Base-by-base conservation (phyloP, 495 filamentous ascomycete genomes). In the Penicillium mononematosum region DNA sequence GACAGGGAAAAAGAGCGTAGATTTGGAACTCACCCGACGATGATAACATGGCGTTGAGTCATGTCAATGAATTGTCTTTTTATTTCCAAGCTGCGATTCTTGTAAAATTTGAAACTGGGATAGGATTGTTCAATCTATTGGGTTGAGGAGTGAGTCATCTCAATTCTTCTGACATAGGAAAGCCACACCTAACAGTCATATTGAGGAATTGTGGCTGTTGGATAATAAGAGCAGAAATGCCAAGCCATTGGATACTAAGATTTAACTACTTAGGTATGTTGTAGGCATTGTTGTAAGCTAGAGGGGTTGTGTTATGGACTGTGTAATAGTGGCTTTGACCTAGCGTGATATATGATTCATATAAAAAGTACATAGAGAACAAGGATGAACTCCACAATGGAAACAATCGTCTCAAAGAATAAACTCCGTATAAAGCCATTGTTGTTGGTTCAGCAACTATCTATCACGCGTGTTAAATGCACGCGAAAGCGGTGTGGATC, bases 401-500 rank as follows among this genome's bases (percentile, higher is more conserved):
- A 6, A 25, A 25, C 24, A 5, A 0, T 25, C 24, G 24, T 25
- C 24, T 25, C 24, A 25, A 25, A 25, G 24, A 5, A 25, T 25
- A 25, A 5, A 6, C 24, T 25, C 24, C 5, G 24, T 25, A 25
- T 5, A 25, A 5, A 25, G 24, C 5, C 41, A 43, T 43, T 43
- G 41, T 19, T 22, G 24, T 6, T 25, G 24, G 24, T 1, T 25
- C 24, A 0, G 22, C 22, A 24, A 24, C 22, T 24, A 24, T 24
- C 22, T 29, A 29, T 8, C 27, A 29, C 29, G 10, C 27, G 45
- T 3, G 6, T 29, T 31, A 32, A n/a, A 27, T 27, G 27, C 29
- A 48, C 27, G n/a, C 17, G 29, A 48, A 48, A 48, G 45, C 45
- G 45, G 45, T 48, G 45, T 32, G 29, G 17, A 5, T 6, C n/a